phyloP scores from a whole-genome alignment of 2,329 filamentous ascomycete genomes.

The Paramyrothecium roridum region DNA sequence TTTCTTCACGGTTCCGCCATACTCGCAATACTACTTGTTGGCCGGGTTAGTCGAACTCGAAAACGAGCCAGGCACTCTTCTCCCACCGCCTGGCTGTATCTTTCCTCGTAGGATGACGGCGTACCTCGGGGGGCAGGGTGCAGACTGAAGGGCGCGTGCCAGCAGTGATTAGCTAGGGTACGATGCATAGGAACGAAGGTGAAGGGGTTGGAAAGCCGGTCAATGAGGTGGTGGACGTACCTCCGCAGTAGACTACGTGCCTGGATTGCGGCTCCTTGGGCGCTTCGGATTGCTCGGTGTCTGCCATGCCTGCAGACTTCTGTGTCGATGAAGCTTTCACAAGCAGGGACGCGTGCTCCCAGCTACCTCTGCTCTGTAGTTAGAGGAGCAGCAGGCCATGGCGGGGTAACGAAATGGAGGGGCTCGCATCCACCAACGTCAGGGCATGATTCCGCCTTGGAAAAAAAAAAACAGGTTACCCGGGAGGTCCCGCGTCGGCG shows the following conservation, averaged over 20 bases:
- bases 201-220: not conserved
- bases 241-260: constrained; percentile 55
- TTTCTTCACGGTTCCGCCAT: constrained; percentile 93
- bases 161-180: constrained; percentile 12
- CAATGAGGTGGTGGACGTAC: constrained; percentile 35
- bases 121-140: constrained; percentile 63
- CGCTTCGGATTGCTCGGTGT: constrained; percentile 44
- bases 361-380: constrained; percentile 3
- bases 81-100: not conserved
- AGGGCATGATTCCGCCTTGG: not conserved
- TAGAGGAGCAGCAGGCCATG: constrained; percentile 17
- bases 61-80: not conserved
- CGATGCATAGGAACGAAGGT: not conserved
- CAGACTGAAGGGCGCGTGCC: constrained; percentile 44
- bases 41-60: constrained; percentile 16
- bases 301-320: constrained; percentile 45
- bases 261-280: constrained; percentile 46
- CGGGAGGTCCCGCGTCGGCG: not conserved
- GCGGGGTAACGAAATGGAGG: constrained; percentile 30
- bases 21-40: constrained; percentile 85
- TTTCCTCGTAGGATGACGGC: constrained; percentile 5
- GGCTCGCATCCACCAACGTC: constrained; percentile 11
- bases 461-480: not conserved
- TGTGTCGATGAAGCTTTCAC: constrained; percentile 12
- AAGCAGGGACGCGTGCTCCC: constrained; percentile 23